A percentile compares a stretch with the other conserved stretches of the same genome.
Conservation (phyloP, 495 filamentous ascomycete genomes). For the Penicillium bialowiezense region DNA sequence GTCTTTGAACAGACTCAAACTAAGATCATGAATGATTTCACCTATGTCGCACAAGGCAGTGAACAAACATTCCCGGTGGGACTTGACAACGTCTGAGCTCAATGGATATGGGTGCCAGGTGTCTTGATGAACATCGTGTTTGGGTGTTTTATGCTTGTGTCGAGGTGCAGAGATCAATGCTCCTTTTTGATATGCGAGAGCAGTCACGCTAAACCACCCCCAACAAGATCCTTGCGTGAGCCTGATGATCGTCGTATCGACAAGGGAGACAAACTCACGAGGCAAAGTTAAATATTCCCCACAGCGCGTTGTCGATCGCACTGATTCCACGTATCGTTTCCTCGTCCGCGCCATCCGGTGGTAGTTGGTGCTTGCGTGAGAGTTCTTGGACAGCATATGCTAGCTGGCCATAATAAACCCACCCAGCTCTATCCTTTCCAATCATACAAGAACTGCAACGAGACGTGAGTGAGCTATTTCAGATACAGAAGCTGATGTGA, state of each 20-base stretch:
- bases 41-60: conserved; percentile 25
- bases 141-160: conserved; percentile 8
- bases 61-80: conserved; percentile 28
- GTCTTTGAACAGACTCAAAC: conserved; percentile 20
- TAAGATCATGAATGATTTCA: conserved; percentile 25
- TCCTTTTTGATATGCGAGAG: conserved; percentile 26
- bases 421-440: conserved; percentile 31
- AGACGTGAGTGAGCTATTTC: conserved; percentile 1
- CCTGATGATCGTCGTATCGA: neutral
- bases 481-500: neutral
- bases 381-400: conserved; percentile 23
- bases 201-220: conserved; percentile 14
- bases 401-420: conserved; percentile 29
- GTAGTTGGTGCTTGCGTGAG: conserved; percentile 6
- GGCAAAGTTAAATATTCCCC: conserved; percentile 32
- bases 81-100: conserved; percentile 13
- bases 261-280: conserved; percentile 17
- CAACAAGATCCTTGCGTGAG: neutral
- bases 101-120: conserved; percentile 32
- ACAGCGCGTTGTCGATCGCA: conserved; percentile 24
- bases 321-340: conserved; percentile 9
- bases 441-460: conserved; percentile 26
- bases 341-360: conserved; percentile 11
- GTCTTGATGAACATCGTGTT: conserved; percentile 20
- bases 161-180: conserved; percentile 9